Percentiles rank a stretch among this genome's conserved stretches.
phyloP scores from a whole-genome alignment of 2,329 filamentous ascomycete genomes.

The Amphichorda felina region DNA sequence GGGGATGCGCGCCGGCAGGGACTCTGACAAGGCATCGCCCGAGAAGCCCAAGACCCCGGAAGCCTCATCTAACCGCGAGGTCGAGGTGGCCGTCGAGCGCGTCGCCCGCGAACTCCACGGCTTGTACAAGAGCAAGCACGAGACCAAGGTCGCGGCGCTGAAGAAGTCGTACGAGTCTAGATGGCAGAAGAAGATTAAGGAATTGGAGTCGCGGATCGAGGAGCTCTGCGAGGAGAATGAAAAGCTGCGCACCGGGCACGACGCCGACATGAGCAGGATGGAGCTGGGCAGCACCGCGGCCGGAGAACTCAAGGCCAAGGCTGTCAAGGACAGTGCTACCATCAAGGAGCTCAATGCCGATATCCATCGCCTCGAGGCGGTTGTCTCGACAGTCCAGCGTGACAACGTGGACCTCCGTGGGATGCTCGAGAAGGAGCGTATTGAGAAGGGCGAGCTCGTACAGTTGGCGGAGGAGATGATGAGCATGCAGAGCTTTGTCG shows the following conservation, averaged over 20 bases:
- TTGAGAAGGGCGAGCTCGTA: slow-evolving; percentile 77
- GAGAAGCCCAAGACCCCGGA: slow-evolving; percentile 22
- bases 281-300: slow-evolving; percentile 31
- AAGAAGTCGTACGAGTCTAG: slow-evolving; percentile 77
- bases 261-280: slow-evolving; percentile 52
- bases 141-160: slow-evolving; percentile 85
- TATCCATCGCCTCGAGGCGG: slow-evolving; percentile 61
- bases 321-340: slow-evolving; percentile 54
- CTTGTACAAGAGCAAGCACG: slow-evolving; percentile 94
- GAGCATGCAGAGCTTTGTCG: slow-evolving; percentile 41
- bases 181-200: slow-evolving; percentile 78
- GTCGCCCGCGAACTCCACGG: slow-evolving; percentile 89
- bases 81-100: slow-evolving; percentile 78
- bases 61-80: slow-evolving; percentile 39
- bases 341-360: slow-evolving; percentile 61
- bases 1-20: slow-evolving; percentile 54
- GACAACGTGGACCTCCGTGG: slow-evolving; percentile 56
- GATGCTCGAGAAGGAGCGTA: slow-evolving; percentile 60
- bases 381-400: slow-evolving; percentile 55
- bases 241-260: slow-evolving; percentile 51
- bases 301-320: slow-evolving; percentile 41
- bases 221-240: slow-evolving; percentile 65
- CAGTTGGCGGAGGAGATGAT: slow-evolving; percentile 78
- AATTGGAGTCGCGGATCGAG: slow-evolving; percentile 62
- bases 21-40: slow-evolving; percentile 22